Conservation (phyloP, 2,329 filamentous ascomycete species). For the Pezicula radicicola region DNA sequence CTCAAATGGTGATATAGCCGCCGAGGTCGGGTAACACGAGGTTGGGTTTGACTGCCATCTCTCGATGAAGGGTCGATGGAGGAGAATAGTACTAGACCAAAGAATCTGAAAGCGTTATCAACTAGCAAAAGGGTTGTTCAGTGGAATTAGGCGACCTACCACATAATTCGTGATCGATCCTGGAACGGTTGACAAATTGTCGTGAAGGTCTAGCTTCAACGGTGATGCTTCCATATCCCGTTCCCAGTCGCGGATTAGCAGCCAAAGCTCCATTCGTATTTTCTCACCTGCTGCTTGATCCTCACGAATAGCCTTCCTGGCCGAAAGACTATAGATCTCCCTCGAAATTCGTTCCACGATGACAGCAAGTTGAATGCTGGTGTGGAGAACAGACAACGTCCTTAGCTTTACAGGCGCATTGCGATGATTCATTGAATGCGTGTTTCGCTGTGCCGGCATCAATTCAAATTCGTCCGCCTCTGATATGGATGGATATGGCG, state of each 20-base stretch:
- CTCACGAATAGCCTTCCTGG: conserved; percentile 22
- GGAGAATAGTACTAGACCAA: conserved; percentile 22
- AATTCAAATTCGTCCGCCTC: conserved; percentile 29
- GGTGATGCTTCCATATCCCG: conserved; percentile 20
- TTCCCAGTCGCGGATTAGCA: conserved; percentile 21
- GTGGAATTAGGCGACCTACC: conserved; percentile 11
- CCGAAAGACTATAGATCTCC: conserved; percentile 24
- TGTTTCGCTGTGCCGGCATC: conserved; percentile 15
- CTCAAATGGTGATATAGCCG: conserved; percentile 11
- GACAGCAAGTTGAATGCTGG: conserved; percentile 17
- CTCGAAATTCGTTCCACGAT: conserved; percentile 21
- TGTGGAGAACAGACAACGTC: conserved; percentile 25
- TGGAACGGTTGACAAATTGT: conserved; percentile 21
- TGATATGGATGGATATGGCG: conserved; percentile 22
- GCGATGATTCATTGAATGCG: conserved; percentile 2
- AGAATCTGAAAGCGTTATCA: conserved; percentile 16
- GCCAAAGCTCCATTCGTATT: conserved; percentile 20
- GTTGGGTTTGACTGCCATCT: conserved; percentile 16
- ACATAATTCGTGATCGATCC: conserved; percentile 25
- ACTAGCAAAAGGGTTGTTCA: background rate
- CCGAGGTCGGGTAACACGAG: conserved; percentile 5
- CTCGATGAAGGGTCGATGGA: conserved; percentile 27
- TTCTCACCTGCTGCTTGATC: conserved; percentile 19
- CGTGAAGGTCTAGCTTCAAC: conserved; percentile 22
- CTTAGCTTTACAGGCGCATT: conserved; percentile 20